Conservation (phyloP, 169 alveolate genomes). For the Cryptosporidium ubiquitum region DNA sequence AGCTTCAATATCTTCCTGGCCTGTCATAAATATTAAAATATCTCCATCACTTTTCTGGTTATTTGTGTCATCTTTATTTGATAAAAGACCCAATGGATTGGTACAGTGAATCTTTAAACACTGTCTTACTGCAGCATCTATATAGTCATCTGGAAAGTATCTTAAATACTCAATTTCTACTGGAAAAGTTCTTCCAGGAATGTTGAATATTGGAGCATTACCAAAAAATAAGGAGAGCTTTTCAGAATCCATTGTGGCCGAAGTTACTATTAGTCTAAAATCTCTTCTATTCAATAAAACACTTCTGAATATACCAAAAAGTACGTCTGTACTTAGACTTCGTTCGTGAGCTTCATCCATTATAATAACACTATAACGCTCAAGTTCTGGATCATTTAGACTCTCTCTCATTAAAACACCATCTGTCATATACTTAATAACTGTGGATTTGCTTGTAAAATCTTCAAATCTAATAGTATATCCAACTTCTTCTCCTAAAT, state of each 20-base stretch:
- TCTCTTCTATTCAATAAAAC: constrained; percentile 95
- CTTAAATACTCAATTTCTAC: constrained; percentile 94
- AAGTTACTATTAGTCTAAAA: constrained; percentile 96
- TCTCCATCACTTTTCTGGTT: constrained; percentile 87
- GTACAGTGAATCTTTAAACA: constrained; percentile 95
- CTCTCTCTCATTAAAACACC: constrained; percentile 99
- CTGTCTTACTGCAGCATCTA: constrained; percentile 98
- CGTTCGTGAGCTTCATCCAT: constrained; percentile 99
- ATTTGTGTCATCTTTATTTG: constrained; percentile 76
- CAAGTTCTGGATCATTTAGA: constrained; percentile 97
- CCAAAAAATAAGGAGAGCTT: constrained; percentile 98
- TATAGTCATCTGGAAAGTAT: constrained; percentile 96
- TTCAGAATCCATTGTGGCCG: constrained; percentile 99
- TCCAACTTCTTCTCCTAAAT: constrained; percentile 97
- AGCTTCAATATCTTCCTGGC: constrained; percentile 99
- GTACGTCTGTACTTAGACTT: constrained; percentile 98
- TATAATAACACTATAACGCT: constrained; percentile 95
- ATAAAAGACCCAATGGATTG: constrained; percentile 81
- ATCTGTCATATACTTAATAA: constrained; percentile 99
- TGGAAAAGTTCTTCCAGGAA: constrained; percentile 99
- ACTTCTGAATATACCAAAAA: constrained; percentile 97
- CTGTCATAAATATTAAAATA: constrained; percentile 99
- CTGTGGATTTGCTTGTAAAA: constrained; percentile 92
- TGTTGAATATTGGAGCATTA: constrained; percentile 96
- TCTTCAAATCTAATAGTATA: constrained; percentile 99